Base-by-base conservation (phyloP, 2,329 filamentous ascomycete species). In the Trichophyton schoenleinii region DNA sequence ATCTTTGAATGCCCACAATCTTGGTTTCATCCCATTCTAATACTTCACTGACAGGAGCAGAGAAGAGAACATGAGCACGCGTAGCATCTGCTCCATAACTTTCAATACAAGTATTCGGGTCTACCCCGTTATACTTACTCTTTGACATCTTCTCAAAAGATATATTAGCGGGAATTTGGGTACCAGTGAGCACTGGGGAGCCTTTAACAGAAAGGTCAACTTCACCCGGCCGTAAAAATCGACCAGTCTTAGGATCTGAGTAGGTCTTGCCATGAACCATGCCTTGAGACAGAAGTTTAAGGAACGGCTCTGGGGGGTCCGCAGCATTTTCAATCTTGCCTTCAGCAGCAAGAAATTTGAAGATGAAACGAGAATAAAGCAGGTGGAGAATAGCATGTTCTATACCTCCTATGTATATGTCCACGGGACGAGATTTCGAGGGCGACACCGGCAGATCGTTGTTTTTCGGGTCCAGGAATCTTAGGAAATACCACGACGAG, bases 81-180 rank as follows among this genome's bases (percentile, higher is more conserved):
- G 88, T 91, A 4, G 88, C 86, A 71, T 96, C 91, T 1, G 90
- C 88, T 22, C 91, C 91, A 67, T 94, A 87, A 66, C 83, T 84
- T 6, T 79, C 75, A 62, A 94, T 89, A 65, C 87, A 88, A 0
- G 77, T 78, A 0, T 83, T 84, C 0, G 91, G 91, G 69, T 95
- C 89, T 5, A 95, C 89, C 28, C 91, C 91, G 69, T 96, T 96
- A 75, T 94, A 81, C 73, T 96, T 96, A 68, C 89, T 95, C 75
- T 96, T 96, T 44, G 88, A 94, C 91, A 96, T 96, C 71, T 96
- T 96, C 72, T 95, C 90, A 67, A 82, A 95, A 0, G 83, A 85
- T 18, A 90, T 74, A 31, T 77, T 81, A 1, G 87, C 83, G 0
- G 70, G 68, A 57, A 81, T 74, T 2, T 84, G 83, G 0, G 84